A percentile compares a stretch with the other conserved stretches of the same genome.
These are phyloP conservation scores for Ceratocystis cubensis DNA, from an alignment of 2,329 filamentous ascomycete genomes.

Conservation along the genomic window DNA sequence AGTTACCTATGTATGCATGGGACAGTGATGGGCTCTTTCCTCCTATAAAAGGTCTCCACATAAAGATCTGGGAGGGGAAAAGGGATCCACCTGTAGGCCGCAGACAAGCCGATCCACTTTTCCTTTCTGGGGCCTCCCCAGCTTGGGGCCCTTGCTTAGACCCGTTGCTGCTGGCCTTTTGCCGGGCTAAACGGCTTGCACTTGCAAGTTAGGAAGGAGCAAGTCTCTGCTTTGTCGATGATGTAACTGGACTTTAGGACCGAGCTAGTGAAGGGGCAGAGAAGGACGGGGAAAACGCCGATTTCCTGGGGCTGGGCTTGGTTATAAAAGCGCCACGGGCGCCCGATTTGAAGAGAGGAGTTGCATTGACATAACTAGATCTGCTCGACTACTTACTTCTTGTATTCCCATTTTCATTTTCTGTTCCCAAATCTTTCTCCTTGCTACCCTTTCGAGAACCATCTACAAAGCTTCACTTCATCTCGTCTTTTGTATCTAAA, in stretches of 20 bases:
- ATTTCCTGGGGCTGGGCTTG: background rate
- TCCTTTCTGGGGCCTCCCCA: background rate
- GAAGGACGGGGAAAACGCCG: background rate
- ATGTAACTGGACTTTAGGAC: conserved; percentile 3
- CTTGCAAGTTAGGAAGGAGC: background rate
- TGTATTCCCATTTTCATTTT: background rate
- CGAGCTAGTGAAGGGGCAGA: background rate
- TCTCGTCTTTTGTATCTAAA: too few relatives aligned
- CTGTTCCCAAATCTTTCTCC: too few relatives aligned
- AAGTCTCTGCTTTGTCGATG: background rate
- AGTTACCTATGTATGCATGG: background rate
- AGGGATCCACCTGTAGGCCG: background rate
- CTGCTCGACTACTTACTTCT: background rate
- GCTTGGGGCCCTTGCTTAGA: background rate
- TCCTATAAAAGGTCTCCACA: background rate
- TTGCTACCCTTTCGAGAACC: too few relatives aligned
- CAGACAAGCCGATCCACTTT: background rate
- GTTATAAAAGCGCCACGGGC: background rate
- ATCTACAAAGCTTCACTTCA: too few relatives aligned
- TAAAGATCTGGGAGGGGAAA: background rate
- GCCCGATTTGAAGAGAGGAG: background rate
- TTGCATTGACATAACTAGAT: background rate
- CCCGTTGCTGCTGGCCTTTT: background rate
- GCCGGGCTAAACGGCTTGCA: background rate
- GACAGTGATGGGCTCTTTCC: background rate